Conservation (phyloP, 2,329 filamentous ascomycete genomes). For the Huntiella omanensis region DNA sequence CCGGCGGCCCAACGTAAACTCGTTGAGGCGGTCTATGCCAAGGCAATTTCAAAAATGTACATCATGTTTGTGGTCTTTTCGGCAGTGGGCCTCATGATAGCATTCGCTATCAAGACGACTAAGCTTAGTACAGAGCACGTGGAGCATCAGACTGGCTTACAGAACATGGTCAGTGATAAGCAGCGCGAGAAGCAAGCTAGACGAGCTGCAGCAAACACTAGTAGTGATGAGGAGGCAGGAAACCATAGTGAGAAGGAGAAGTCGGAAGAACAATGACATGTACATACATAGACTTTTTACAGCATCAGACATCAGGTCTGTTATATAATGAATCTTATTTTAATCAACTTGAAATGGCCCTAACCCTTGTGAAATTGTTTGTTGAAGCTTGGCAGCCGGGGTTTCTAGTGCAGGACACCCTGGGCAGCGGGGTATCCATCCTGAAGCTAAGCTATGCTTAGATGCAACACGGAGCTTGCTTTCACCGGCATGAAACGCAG, state of each 20-base stretch:
- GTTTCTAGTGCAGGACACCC: too few relatives aligned
- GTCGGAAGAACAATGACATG: not conserved
- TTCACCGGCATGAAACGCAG: too few relatives aligned
- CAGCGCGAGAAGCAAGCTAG: not conserved
- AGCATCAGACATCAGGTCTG: too few relatives aligned
- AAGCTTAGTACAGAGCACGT: constrained; percentile 35
- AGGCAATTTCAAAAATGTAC: constrained; percentile 34
- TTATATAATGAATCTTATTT: too few relatives aligned
- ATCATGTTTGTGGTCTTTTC: constrained; percentile 35
- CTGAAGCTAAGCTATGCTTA: too few relatives aligned
- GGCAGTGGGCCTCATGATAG: constrained; percentile 27
- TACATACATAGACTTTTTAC: too few relatives aligned
- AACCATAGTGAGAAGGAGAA: not conserved
- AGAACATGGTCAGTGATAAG: constrained; percentile 17
- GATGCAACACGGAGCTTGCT: too few relatives aligned
- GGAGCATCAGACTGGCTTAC: constrained; percentile 39
- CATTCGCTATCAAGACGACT: constrained; percentile 28
- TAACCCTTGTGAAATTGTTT: too few relatives aligned
- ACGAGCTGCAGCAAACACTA: not conserved
- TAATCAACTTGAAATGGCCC: too few relatives aligned
- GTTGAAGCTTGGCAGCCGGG: too few relatives aligned
- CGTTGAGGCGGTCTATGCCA: constrained; percentile 29
- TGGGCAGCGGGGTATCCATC: too few relatives aligned
- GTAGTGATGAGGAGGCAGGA: constrained; percentile 1
- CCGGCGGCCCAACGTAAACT: constrained; percentile 24